A percentile compares a stretch with the other conserved stretches of the same genome.
These are phyloP conservation scores for Piloderma croceum DNA, from an alignment of 768 basidiomycete genomes.

Conservation along the genomic window DNA sequence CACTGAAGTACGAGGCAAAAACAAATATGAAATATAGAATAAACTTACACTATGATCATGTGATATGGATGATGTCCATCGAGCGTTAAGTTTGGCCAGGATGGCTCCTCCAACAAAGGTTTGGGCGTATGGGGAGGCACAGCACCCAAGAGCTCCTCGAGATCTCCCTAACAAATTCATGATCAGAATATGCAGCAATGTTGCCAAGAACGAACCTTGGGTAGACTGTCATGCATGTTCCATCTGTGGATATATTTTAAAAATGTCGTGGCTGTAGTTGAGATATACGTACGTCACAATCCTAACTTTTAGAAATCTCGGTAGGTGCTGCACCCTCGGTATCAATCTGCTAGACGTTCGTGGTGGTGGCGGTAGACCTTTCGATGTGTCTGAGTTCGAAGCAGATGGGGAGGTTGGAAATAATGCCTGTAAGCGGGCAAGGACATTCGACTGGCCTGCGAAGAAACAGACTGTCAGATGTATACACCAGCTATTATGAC, in stretches of 20 bases:
- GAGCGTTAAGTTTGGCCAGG: slow-evolving; percentile 42
- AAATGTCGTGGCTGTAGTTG: too few species aligned
- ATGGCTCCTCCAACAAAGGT: slow-evolving; percentile 18
- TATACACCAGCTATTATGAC: too few species aligned
- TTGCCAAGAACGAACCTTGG: slow-evolving; percentile 44
- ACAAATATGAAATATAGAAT: not conserved
- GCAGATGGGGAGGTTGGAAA: slow-evolving; percentile 36
- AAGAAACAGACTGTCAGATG: too few species aligned
- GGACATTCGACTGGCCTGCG: too few species aligned
- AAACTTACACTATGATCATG: slow-evolving; percentile 66
- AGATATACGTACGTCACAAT: too few species aligned
- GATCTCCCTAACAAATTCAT: slow-evolving; percentile 50
- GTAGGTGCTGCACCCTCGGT: slow-evolving; percentile 10
- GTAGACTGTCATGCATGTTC: slow-evolving; percentile 84
- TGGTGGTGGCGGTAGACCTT: slow-evolving; percentile 18
- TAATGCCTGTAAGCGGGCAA: slow-evolving; percentile 48
- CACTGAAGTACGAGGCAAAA: slow-evolving; percentile 5
- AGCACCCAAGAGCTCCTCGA: slow-evolving; percentile 64
- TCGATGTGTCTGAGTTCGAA: slow-evolving; percentile 13
- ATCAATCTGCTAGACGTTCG: slow-evolving; percentile 7
- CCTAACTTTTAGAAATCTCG: slow-evolving; percentile 56
- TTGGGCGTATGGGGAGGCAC: slow-evolving; percentile 41
- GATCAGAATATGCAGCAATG: not conserved
- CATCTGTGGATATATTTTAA: too few species aligned
- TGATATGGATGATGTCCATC: slow-evolving; percentile 68